A percentile compares a stretch with the other conserved stretches of the same genome.
Evolutionary conservation across 306 rosid genomes (phyloP).

Genomic region (Cercis canadensis): DNA sequence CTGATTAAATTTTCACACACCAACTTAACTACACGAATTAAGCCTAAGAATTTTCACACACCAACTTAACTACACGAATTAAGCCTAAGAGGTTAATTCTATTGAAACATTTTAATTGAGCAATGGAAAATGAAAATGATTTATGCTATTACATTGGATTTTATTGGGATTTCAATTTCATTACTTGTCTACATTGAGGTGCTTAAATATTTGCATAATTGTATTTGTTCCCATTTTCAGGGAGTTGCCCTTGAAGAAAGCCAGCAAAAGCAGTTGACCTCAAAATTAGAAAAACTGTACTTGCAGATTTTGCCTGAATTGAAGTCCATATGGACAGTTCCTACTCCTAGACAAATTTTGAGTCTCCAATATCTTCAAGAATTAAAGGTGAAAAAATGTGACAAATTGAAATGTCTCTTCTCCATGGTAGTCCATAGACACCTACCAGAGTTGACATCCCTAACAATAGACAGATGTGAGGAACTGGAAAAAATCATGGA

Average conservation of each 20-base stretch:
- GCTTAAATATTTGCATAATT: too few species aligned
- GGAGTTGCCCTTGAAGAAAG: not conserved
- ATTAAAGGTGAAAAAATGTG: not conserved
- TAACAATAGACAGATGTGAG: constrained; percentile 9
- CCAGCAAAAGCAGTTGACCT: not conserved
- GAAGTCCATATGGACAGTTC: constrained; percentile 21
- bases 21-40: too few species aligned
- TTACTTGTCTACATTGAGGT: too few species aligned
- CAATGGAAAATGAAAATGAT: too few species aligned
- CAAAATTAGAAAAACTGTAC: not conserved
- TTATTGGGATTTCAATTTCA: too few species aligned
- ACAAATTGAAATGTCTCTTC: constrained; percentile 13
- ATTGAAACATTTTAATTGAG: too few species aligned
- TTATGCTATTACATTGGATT: too few species aligned
- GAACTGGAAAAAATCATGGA: constrained; percentile 25
- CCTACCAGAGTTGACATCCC: constrained; percentile 26
- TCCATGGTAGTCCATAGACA: not conserved
- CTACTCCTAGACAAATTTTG: not conserved
- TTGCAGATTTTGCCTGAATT: constrained; percentile 3
- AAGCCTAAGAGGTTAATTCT: too few species aligned
- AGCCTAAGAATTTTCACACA: too few species aligned
- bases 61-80: too few species aligned
- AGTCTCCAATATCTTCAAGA: constrained; percentile 19
- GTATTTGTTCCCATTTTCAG: not conserved
- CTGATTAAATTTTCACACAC: too few species aligned